Evolutionary conservation across 441 rosid genomes (phyloP), one percentile per base, ranked within the genome.

Genomic region (Breynia disticha): DNA sequence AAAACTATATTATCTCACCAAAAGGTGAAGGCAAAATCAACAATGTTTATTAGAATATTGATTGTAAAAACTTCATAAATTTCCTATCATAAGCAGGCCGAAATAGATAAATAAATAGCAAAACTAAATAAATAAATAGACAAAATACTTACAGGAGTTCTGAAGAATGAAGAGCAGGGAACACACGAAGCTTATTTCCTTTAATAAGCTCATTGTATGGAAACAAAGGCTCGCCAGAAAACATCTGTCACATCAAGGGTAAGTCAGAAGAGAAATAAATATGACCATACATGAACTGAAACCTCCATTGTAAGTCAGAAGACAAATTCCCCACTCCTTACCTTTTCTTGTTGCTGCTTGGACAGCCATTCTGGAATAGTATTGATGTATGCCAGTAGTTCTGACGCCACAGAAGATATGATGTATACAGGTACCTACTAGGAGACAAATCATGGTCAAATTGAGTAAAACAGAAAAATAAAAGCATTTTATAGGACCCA

Each of bases 361-460:
- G 90, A 85, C 35, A 91, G 62, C 98, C 98, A 87, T 73, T 91
- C 98, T 47, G 96, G 96, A 63, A 91, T 64, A 44, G 73, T 65
- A 62, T 77, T 83, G 54, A 81, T 64, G 72, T 70, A 83, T 16
- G 94, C 82, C 75, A 91, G 63, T 56, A 87, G 62, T 73, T 91
- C 94, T 73, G 77, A 81, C 18, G 90, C 98, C 46, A 75, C 57
- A 55, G 86, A 79, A 67, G 95, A 91, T 70, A 91, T 70, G 43
- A 86, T 58, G 68, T 73, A 74, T 22, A 86, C 69, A 46, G 98
- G 96, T 67, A 87, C 93, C 98, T 91, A 74, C 35, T 48, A 15
- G 32, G 32, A 24, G 39, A 24, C 11, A 19, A 41, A 19, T 48
- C 52, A 38, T 7, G 38, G 13, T 48, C 46, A 16, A 32, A 21